A percentile compares a stretch with the other conserved stretches of the same genome.
Evolutionary conservation across 768 basidiomycete species (phyloP).

Genomic region (Lactifluus rugatus): DNA sequence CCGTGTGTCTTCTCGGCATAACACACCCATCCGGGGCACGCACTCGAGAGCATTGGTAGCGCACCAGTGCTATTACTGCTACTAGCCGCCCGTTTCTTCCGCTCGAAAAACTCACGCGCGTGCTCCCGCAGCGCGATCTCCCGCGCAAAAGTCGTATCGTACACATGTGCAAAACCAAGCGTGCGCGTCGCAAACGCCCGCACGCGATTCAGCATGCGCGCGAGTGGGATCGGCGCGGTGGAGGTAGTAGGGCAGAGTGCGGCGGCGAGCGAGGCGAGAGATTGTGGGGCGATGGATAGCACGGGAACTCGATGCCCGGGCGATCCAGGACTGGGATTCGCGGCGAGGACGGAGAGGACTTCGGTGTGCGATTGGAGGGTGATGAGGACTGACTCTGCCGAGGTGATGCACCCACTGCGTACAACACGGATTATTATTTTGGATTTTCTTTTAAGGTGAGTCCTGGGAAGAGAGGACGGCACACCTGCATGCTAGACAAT

Average conservation of each 20-base stretch:
- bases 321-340: conserved; percentile 36
- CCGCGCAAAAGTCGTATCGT: conserved; percentile 92
- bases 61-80: conserved; percentile 23
- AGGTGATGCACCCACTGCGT: conserved; percentile 90
- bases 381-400: conserved; percentile 94
- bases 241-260: conserved; percentile 40
- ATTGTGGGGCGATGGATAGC: conserved; percentile 84
- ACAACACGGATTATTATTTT: neutral
- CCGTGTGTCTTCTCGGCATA: conserved; percentile 97
- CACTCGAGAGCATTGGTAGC: conserved; percentile 88
- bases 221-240: conserved; percentile 33
- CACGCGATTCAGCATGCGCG: conserved; percentile 59
- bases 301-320: conserved; percentile 48
- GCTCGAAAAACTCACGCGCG: conserved; percentile 65
- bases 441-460: neutral
- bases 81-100: conserved; percentile 28
- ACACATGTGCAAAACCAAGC: conserved; percentile 73
- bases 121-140: conserved; percentile 81
- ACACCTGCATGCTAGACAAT: conserved; percentile 96
- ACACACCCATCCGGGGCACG: conserved; percentile 99
- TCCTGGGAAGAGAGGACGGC: neutral
- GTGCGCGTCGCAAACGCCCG: conserved; percentile 55
- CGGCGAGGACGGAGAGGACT: conserved; percentile 67
- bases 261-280: conserved; percentile 72
- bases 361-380: conserved; percentile 92